These are phyloP conservation scores for Rhodomyrtus psidioides DNA, from an alignment of 441 rosid species.

Conservation along the genomic window DNA sequence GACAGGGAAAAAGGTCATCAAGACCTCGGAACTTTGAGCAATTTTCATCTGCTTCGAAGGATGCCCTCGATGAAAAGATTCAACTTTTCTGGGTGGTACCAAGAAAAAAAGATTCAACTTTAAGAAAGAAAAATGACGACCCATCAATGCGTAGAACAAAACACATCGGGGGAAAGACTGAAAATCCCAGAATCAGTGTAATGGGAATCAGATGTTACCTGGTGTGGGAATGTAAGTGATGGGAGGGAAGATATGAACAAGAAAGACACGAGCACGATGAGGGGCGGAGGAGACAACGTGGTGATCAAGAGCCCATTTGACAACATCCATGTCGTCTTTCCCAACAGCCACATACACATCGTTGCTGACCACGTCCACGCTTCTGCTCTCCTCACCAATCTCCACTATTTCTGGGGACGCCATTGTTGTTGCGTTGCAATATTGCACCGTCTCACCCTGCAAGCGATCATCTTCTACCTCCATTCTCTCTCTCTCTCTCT, in stretches of 20 bases:
- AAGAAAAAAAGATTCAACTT: not conserved
- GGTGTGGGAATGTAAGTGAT: conserved; percentile 46
- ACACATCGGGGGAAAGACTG: not conserved
- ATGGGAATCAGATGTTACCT: conserved; percentile 15
- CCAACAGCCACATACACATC: conserved; percentile 69
- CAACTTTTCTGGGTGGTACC: not conserved
- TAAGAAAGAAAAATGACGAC: not conserved
- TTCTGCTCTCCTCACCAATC: conserved; percentile 43
- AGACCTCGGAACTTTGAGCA: not conserved
- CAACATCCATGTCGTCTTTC: conserved; percentile 43
- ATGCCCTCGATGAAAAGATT: not conserved
- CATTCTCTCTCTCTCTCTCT: conserved; percentile 7
- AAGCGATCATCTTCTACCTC: conserved; percentile 16
- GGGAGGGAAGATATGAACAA: conserved; percentile 58
- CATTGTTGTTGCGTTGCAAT: conserved; percentile 9
- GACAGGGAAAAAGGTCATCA: not conserved
- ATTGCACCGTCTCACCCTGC: conserved; percentile 9
- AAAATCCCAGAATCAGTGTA: not conserved
- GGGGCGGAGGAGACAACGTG: conserved; percentile 18
- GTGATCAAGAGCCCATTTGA: conserved; percentile 60
- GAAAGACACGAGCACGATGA: conserved; percentile 29
- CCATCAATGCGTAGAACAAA: not conserved
- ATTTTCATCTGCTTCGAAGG: not conserved
- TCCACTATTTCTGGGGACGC: conserved; percentile 60
- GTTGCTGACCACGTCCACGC: conserved; percentile 10